Conservation (phyloP, 306 rosid genomes). For the Quercus cerris region DNA sequence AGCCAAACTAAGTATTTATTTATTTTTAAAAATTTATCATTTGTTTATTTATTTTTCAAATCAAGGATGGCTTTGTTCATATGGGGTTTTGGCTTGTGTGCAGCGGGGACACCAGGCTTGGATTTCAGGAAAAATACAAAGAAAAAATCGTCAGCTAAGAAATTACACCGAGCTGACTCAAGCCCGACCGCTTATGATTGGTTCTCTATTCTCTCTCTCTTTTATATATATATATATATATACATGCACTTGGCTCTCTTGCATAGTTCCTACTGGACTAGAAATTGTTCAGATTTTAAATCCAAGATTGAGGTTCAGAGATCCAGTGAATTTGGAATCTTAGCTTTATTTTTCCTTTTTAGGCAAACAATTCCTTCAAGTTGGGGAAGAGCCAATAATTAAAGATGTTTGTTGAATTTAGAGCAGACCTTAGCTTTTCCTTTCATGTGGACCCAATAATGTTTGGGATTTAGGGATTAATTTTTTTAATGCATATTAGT, state of each 20-base stretch:
- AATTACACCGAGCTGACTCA: slow-evolving; percentile 26
- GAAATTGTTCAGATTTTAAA: background rate
- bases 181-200: slow-evolving; percentile 55
- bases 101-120: slow-evolving; percentile 59
- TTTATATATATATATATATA: background rate
- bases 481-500: too few relatives aligned
- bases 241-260: background rate
- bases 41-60: background rate
- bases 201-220: slow-evolving; percentile 41
- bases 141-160: slow-evolving; percentile 36
- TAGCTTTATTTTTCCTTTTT: too few relatives aligned
- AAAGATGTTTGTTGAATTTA: too few relatives aligned
- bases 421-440: too few relatives aligned
- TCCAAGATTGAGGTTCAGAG: too few relatives aligned
- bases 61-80: background rate
- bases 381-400: too few relatives aligned
- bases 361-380: too few relatives aligned
- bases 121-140: slow-evolving; percentile 56
- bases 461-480: too few relatives aligned
- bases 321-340: too few relatives aligned
- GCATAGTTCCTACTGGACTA: background rate
- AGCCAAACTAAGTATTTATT: background rate
- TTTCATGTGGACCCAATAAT: too few relatives aligned
- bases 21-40: too few relatives aligned
- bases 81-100: background rate